A percentile compares a stretch with the other conserved stretches of the same genome.
These are phyloP conservation scores for Trifolium subterraneum DNA, from an alignment of 306 rosid genomes.

Conservation along the genomic window DNA sequence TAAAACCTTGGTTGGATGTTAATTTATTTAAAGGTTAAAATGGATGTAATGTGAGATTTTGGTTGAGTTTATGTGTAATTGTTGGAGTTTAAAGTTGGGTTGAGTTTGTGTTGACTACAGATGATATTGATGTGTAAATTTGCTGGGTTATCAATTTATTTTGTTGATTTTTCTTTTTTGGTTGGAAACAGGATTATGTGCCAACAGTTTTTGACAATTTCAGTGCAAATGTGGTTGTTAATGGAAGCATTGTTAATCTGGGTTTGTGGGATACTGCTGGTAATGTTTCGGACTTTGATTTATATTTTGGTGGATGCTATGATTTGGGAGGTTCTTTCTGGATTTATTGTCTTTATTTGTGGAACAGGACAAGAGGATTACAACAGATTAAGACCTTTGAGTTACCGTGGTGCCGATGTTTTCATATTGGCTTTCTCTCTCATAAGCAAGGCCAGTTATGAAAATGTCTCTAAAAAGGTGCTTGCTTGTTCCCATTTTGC, in stretches of 20 bases:
- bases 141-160: neutral
- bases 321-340: slow-evolving; percentile 20
- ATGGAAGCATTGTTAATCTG: slow-evolving; percentile 92
- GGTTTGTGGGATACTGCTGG: slow-evolving; percentile 99
- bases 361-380: slow-evolving; percentile 75
- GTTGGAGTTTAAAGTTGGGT: neutral
- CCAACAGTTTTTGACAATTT: slow-evolving; percentile 98
- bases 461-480: slow-evolving; percentile 76
- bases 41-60: neutral
- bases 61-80: neutral
- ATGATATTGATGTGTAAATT: slow-evolving; percentile 13
- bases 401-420: slow-evolving; percentile 78
- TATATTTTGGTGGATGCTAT: slow-evolving; percentile 10
- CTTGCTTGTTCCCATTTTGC: neutral
- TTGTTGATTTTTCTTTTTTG: slow-evolving; percentile 32
- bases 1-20: neutral
- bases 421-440: slow-evolving; percentile 74
- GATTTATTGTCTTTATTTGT: slow-evolving; percentile 53
- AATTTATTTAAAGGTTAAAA: slow-evolving; percentile 1
- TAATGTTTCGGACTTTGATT: slow-evolving; percentile 48
- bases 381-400: slow-evolving; percentile 74
- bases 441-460: slow-evolving; percentile 74
- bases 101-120: neutral
- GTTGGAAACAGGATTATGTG: slow-evolving; percentile 85
- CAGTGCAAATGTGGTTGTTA: slow-evolving; percentile 98